Percentiles rank a stretch among this genome's conserved stretches.
These are phyloP conservation scores for Scopulariopsis brevicaulis DNA, from an alignment of 2,329 filamentous ascomycete species.

Conservation along the genomic window DNA sequence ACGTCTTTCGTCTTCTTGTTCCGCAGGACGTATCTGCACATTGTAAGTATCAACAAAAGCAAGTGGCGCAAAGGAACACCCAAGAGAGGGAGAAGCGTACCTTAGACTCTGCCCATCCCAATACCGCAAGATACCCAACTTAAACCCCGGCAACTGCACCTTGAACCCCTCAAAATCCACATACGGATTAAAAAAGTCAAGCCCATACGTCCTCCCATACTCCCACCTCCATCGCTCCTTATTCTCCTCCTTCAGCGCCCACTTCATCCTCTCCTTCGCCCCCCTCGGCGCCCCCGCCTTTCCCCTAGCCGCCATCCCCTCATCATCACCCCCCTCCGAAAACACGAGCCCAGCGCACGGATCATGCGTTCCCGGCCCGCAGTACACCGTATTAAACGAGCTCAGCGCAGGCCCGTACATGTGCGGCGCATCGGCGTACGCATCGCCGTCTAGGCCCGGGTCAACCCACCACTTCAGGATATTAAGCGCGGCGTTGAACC, in stretches of 20 bases:
- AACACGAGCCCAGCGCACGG: conserved; percentile 41
- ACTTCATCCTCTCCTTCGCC: conserved; percentile 44
- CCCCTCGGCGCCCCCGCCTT: conserved; percentile 37
- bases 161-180: conserved; percentile 71
- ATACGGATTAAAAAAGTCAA: conserved; percentile 83
- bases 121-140: conserved; percentile 61
- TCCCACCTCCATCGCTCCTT: conserved; percentile 44
- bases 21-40: conserved; percentile 58
- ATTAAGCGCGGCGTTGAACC: conserved; percentile 73
- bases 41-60: neutral
- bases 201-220: conserved; percentile 37
- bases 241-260: conserved; percentile 37
- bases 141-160: conserved; percentile 61
- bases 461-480: conserved; percentile 88
- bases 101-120: conserved; percentile 70
- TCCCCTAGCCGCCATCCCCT: conserved; percentile 33
- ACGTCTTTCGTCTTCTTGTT: conserved; percentile 62
- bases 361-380: conserved; percentile 43
- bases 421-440: conserved; percentile 76
- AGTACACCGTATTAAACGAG: conserved; percentile 65
- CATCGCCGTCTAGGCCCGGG: conserved; percentile 80
- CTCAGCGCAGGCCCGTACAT: conserved; percentile 74
- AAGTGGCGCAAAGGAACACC: neutral
- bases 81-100: conserved; percentile 24
- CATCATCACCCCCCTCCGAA: conserved; percentile 54